Evolutionary conservation across 371 early-diverging fungal species (phyloP).

Genomic region (Syncephalastrum monosporum): DNA sequence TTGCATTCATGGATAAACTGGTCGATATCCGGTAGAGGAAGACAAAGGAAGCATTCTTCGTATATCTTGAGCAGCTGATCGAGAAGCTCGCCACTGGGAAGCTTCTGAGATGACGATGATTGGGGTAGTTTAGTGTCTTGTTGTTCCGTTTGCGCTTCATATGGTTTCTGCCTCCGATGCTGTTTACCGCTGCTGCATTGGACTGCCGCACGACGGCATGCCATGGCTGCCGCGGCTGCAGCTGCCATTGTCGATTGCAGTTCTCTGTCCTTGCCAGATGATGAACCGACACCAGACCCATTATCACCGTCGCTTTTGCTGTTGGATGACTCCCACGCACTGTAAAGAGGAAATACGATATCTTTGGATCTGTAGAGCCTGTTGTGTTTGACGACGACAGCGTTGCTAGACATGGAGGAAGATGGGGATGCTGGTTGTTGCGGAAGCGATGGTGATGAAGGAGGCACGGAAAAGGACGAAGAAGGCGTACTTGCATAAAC

Average conservation of each 20-base stretch:
- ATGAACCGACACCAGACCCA: no score
- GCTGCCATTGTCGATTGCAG: not conserved
- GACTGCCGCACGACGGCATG: not conserved
- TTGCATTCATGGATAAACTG: conserved; percentile 15
- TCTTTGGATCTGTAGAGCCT: conserved; percentile 36
- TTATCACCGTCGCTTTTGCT: not conserved
- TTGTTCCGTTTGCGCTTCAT: not conserved
- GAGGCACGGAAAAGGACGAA: not conserved
- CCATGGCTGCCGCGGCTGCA: conserved; percentile 1
- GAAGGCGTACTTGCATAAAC: conserved; percentile 5
- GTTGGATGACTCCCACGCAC: conserved; percentile 37
- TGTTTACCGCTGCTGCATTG: conserved; percentile 1
- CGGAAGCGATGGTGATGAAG: not conserved
- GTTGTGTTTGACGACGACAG: conserved; percentile 31
- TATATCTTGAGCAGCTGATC: conserved; percentile 23
- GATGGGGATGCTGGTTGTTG: not conserved
- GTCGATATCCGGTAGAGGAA: conserved; percentile 26
- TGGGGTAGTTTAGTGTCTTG: conserved; percentile 1
- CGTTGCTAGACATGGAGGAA: conserved; percentile 19
- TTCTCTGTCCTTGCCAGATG: not conserved
- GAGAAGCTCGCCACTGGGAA: conserved; percentile 6
- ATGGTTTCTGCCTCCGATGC: not conserved
- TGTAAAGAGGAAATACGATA: conserved; percentile 45
- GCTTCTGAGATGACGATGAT: not conserved
- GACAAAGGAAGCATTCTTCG: conserved; percentile 27